These are phyloP conservation scores for Aspergillus diversus DNA, from an alignment of 495 filamentous ascomycete genomes.

Conservation along the genomic window DNA sequence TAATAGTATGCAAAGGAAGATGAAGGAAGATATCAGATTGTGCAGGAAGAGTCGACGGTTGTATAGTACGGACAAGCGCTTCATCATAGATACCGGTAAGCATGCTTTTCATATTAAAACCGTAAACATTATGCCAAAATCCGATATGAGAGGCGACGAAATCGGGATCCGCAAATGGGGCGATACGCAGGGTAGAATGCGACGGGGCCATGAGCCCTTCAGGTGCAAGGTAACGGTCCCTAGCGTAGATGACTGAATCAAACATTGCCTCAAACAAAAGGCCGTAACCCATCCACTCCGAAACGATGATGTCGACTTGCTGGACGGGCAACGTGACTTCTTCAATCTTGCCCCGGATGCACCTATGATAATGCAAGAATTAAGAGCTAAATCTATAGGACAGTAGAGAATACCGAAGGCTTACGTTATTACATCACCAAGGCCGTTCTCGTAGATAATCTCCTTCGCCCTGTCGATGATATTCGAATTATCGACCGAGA, in stretches of 20 bases:
- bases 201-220: conserved; percentile 87
- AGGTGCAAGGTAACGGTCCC: conserved; percentile 79
- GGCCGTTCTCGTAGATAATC: conserved; percentile 79
- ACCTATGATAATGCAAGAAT: conserved; percentile 35
- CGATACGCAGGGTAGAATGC: conserved; percentile 83
- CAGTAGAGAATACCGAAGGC: conserved; percentile 15
- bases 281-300: conserved; percentile 98
- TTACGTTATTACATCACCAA: conserved; percentile 77
- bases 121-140: conserved; percentile 73
- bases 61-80: conserved; percentile 55
- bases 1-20: conserved; percentile 59
- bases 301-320: conserved; percentile 92
- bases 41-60: conserved; percentile 46
- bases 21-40: conserved; percentile 56
- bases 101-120: conserved; percentile 61
- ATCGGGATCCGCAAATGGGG: conserved; percentile 83
- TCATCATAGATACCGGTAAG: conserved; percentile 62
- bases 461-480: conserved; percentile 88
- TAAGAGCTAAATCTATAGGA: not conserved
- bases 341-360: conserved; percentile 87
- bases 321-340: conserved; percentile 79
- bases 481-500: conserved; percentile 90
- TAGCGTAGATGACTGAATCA: conserved; percentile 86
- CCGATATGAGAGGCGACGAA: conserved; percentile 66
- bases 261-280: conserved; percentile 95